Conservation (phyloP, 169 alveolate genomes). For the Plasmodium fragile region DNA sequence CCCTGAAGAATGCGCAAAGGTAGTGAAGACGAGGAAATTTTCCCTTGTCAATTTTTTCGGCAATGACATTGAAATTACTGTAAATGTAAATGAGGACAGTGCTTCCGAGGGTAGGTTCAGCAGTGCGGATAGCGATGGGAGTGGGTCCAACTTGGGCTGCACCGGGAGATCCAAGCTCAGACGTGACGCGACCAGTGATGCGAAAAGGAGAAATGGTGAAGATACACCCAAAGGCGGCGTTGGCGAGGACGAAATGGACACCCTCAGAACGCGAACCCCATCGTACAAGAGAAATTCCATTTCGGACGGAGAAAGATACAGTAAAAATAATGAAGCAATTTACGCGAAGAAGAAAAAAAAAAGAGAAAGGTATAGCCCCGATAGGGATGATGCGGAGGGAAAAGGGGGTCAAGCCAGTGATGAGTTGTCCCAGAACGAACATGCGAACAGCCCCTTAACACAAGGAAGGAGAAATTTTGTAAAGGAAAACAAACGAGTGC, state of each 20-base stretch:
- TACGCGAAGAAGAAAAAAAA: neutral
- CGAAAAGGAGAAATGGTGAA: neutral
- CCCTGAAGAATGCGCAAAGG: neutral
- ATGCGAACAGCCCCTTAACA: neutral
- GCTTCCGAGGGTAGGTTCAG: neutral
- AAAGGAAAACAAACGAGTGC: slow-evolving; percentile 17
- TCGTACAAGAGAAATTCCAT: slow-evolving; percentile 50
- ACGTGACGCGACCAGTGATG: neutral
- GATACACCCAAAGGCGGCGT: neutral
- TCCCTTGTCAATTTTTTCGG: slow-evolving; percentile 41
- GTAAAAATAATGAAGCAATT: neutral
- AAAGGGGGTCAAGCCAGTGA: neutral
- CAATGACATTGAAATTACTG: slow-evolving; percentile 30
- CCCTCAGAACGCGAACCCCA: neutral
- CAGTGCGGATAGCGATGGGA: slow-evolving; percentile 11
- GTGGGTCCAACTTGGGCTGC: neutral
- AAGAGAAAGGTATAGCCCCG: neutral
- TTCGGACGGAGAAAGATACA: slow-evolving; percentile 67
- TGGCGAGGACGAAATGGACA: neutral
- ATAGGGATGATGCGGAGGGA: neutral
- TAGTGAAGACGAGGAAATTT: slow-evolving; percentile 8
- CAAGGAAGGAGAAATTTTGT: neutral
- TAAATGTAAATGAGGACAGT: slow-evolving; percentile 22
- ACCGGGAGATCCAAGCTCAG: neutral
- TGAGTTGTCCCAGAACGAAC: neutral